Percentiles rank a stretch among this genome's conserved stretches.
These are phyloP conservation scores for Backusella tuberculispora DNA, from an alignment of 192 early-diverging fungal genomes.

Conservation along the genomic window DNA sequence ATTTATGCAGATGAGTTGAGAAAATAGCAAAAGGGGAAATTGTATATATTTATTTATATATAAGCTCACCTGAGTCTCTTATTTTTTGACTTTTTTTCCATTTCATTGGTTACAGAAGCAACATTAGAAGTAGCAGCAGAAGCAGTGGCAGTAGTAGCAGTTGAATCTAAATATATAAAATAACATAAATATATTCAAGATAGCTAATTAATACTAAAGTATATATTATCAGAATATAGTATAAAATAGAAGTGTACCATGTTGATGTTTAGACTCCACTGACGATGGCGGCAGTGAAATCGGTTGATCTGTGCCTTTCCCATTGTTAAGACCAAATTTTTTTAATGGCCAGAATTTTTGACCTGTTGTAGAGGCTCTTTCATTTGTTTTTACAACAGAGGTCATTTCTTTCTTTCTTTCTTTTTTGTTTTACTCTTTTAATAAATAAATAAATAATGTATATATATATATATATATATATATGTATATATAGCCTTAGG, in stretches of 20 bases:
- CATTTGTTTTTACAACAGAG: conserved; percentile 12
- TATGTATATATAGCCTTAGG: too few relatives aligned
- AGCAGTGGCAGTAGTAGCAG: neutral
- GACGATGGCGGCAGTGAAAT: neutral
- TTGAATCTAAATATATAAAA: neutral
- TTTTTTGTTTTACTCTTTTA: neutral
- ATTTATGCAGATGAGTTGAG: conserved; percentile 25
- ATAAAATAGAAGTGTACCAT: neutral
- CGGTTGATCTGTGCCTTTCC: conserved; percentile 8
- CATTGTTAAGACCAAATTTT: conserved; percentile 23
- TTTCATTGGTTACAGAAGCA: conserved; percentile 2
- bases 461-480: neutral
- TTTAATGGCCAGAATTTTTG: conserved; percentile 40
- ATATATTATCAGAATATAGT: neutral
- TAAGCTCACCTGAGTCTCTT: conserved; percentile 26
- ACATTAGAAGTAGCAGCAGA: neutral
- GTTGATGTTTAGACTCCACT: neutral
- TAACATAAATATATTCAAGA: too few relatives aligned
- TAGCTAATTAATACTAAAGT: neutral
- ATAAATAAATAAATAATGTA: neutral
- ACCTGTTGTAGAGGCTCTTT: conserved; percentile 15
- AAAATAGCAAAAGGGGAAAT: conserved; percentile 7
- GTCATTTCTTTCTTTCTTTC: neutral
- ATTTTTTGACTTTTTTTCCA: conserved; percentile 26
- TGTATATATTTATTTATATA: conserved; percentile 2